These are phyloP conservation scores for Fusarium sp. DNA, from an alignment of 2,329 filamentous ascomycete species.

Conservation along the genomic window DNA sequence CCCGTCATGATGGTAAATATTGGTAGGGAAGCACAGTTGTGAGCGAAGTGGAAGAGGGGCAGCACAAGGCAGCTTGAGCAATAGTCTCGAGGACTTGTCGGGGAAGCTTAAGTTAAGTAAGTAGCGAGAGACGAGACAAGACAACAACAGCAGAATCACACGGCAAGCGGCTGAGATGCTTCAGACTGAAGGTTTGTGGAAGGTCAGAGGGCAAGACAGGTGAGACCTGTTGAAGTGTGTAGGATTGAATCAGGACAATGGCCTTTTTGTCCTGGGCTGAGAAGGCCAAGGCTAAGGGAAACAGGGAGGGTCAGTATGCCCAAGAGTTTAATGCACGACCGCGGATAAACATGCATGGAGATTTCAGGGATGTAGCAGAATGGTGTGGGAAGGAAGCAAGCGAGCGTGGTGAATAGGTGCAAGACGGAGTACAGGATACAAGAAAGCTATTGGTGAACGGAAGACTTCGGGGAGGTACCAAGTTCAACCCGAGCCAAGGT, in stretches of 20 bases:
- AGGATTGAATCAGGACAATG: conserved; percentile 35
- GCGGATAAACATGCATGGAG: conserved; percentile 47
- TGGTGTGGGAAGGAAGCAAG: conserved; percentile 44
- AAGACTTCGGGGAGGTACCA: conserved; percentile 39
- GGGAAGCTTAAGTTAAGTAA: conserved; percentile 32
- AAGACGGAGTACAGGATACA: conserved; percentile 37
- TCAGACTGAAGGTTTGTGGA: conserved; percentile 19
- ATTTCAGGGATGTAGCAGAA: conserved; percentile 40
- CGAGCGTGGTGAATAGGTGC: conserved; percentile 16
- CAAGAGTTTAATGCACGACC: conserved; percentile 45
- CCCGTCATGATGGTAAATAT: conserved; percentile 50
- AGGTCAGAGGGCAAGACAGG: conserved; percentile 34
- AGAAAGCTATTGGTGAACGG: conserved; percentile 16
- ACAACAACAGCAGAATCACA: conserved; percentile 30
- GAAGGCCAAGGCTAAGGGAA: conserved; percentile 36
- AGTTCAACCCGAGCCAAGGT: conserved; percentile 38
- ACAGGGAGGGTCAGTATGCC: conserved; percentile 45
- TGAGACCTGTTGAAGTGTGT: conserved; percentile 33
- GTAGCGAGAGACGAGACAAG: conserved; percentile 20
- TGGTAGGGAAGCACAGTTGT: conserved; percentile 26
- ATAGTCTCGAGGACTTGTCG: conserved; percentile 37
- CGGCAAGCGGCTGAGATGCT: conserved; percentile 31
- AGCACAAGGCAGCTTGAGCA: conserved; percentile 42
- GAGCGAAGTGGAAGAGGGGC: conserved; percentile 37
- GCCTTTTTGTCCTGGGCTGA: conserved; percentile 36